Conservation (phyloP, 2,329 filamentous ascomycete genomes). For the Fusarium nodosum region DNA sequence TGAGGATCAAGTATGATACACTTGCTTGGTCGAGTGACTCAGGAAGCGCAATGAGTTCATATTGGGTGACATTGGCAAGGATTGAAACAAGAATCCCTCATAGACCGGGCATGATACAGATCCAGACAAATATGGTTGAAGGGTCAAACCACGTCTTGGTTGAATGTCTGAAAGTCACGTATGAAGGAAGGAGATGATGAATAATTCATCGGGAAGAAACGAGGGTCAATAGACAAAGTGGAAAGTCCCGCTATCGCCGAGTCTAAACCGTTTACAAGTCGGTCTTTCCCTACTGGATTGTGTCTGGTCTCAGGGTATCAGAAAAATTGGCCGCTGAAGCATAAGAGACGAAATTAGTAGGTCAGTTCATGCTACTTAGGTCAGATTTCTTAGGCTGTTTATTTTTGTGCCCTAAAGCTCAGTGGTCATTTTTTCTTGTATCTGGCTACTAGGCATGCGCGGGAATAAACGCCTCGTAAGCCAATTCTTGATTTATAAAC, state of each 20-base stretch:
- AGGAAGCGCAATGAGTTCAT: constrained; percentile 24
- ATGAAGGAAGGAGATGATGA: not conserved
- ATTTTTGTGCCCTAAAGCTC: too few species aligned
- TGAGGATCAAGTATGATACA: not conserved
- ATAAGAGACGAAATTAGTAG: too few species aligned
- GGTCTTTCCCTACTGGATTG: constrained; percentile 14
- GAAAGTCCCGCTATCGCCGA: constrained; percentile 33
- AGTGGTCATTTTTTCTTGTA: constrained; percentile 1
- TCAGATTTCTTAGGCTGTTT: too few species aligned
- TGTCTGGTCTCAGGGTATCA: not conserved
- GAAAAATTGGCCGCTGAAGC: too few species aligned
- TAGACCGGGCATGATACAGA: not conserved
- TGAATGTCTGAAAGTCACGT: not conserved
- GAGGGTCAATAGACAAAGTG: not conserved
- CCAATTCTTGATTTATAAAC: too few species aligned
- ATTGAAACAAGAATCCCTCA: not conserved
- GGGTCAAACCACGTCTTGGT: not conserved
- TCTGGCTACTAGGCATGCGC: not conserved
- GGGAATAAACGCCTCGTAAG: not conserved
- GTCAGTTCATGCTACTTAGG: too few species aligned
- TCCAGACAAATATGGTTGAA: not conserved
- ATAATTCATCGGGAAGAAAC: not conserved
- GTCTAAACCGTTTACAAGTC: constrained; percentile 31
- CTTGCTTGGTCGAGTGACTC: constrained; percentile 23
- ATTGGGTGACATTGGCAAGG: constrained; percentile 17